Evolutionary conservation across 768 basidiomycete genomes (phyloP).

Genomic region (Crassisporium funariophilum): DNA sequence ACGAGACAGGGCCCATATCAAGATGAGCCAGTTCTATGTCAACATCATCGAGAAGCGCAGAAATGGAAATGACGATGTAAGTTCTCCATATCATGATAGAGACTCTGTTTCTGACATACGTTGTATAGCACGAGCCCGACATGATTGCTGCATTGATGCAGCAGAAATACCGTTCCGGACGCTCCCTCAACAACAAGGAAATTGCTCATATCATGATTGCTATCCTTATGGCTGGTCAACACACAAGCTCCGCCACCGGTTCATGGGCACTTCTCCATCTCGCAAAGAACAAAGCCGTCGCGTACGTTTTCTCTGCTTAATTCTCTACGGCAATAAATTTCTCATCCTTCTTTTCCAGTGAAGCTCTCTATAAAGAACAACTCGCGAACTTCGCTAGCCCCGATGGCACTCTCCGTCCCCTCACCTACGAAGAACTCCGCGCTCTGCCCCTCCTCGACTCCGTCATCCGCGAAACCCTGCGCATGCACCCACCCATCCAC

Average conservation of each 20-base stretch:
- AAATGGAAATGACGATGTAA: conserved; percentile 46
- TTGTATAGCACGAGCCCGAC: conserved; percentile 67
- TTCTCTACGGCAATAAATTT: background rate
- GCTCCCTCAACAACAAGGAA: conserved; percentile 79
- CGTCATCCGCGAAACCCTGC: conserved; percentile 91
- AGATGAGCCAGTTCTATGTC: conserved; percentile 93
- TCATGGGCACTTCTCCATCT: conserved; percentile 92
- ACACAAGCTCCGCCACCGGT: conserved; percentile 91
- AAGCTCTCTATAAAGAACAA: conserved; percentile 89
- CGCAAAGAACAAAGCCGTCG: conserved; percentile 71
- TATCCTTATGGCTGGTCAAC: conserved; percentile 98
- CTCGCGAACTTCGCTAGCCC: conserved; percentile 76
- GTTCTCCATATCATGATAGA: conserved; percentile 6
- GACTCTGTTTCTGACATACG: background rate
- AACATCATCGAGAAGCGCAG: conserved; percentile 79
- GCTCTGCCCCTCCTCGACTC: conserved; percentile 83
- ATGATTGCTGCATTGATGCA: conserved; percentile 89
- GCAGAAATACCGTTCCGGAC: conserved; percentile 84
- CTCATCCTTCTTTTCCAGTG: conserved; percentile 42
- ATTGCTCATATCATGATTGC: conserved; percentile 99
- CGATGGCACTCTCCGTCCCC: conserved; percentile 76
- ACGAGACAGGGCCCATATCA: conserved; percentile 87
- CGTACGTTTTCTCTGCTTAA: conserved; percentile 48
- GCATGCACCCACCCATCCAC: conserved; percentile 94
- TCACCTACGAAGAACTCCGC: conserved; percentile 87